A percentile compares a stretch with the other conserved stretches of the same genome.
These are phyloP conservation scores for Taxawa tesnikishii DNA, from an alignment of 2,329 filamentous ascomycete species.

Conservation along the genomic window DNA sequence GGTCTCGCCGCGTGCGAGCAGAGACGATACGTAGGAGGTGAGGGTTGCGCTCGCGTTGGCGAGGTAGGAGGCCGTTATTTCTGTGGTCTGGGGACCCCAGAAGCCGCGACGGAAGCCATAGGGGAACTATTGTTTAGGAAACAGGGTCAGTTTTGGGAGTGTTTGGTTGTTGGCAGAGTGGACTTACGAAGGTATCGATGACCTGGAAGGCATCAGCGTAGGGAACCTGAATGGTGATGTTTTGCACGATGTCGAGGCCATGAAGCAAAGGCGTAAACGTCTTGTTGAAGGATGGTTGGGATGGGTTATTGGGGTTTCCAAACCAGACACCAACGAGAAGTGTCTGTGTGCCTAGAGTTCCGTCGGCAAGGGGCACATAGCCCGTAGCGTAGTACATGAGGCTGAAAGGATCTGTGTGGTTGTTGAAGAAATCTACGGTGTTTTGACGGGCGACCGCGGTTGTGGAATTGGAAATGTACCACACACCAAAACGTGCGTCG, in stretches of 20 bases:
- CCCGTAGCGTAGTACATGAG: slow-evolving; percentile 8
- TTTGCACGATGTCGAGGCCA: slow-evolving; percentile 3
- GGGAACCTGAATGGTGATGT: background rate
- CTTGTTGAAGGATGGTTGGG: slow-evolving; percentile 4
- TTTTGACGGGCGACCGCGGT: slow-evolving; percentile 5
- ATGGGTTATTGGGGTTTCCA: background rate
- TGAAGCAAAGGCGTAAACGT: slow-evolving; percentile 5
- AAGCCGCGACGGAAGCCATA: slow-evolving; percentile 7
- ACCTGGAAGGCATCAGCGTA: slow-evolving; percentile 3
- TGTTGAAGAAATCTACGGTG: slow-evolving; percentile 6
- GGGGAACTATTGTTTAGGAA: slow-evolving; percentile 8
- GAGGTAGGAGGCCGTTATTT: slow-evolving; percentile 4
- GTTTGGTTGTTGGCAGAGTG: too few species aligned
- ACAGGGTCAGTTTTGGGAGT: too few species aligned
- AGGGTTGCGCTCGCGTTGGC: slow-evolving; percentile 2
- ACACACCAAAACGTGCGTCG: slow-evolving; percentile 5
- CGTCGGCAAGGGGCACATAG: slow-evolving; percentile 5
- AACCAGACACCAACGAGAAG: slow-evolving; percentile 6
- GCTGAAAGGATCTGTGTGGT: slow-evolving; percentile 7
- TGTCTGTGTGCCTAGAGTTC: slow-evolving; percentile 1
- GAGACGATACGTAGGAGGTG: slow-evolving; percentile 4
- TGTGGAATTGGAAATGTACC: slow-evolving; percentile 6
- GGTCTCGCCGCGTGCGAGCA: slow-evolving; percentile 2
- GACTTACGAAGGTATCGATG: too few species aligned
- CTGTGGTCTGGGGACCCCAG: slow-evolving; percentile 6